Evolutionary conservation across 148 eudicot species (phyloP), one percentile per base, ranked within the genome.

Genomic region (Polygonum maritimum): DNA sequence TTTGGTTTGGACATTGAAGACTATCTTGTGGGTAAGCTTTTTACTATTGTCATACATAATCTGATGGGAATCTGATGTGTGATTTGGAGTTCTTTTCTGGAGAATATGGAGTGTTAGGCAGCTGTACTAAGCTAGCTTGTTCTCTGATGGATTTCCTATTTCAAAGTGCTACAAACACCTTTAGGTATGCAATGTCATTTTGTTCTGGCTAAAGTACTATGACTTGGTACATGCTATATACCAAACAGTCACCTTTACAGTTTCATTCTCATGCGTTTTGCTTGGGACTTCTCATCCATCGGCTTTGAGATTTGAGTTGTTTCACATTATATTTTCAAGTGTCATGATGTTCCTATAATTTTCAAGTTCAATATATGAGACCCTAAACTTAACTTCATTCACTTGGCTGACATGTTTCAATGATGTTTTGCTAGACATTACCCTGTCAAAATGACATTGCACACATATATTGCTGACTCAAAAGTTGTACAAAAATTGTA

Each of bases 1-100:
- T 92, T 95, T 83, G 86, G 98, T 54, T 86, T 95, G 81, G 99
- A 95, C 60, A 75, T 86, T 77, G 99, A 95, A 80, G 99, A 95
- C 82, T 95, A 95, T 85, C 98, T 95, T 71, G 85, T 92, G 45
- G 99, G 99, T 95, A 81, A 90, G 97, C 80, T 31, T 48, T 55
- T 72, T 38, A 63, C 75, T 45, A 0, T 22, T n/a, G 58, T 47
- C 31, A 44, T 62, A 69, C 38, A 18, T 57, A 26, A 13, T 19
- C 8, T 52, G 33, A 22, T 14, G 67, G 36, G 26, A 26, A 26
- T 0, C 0, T 26, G 31, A 26, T 60, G 35, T 22, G 12, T 60
- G 35, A 12, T 21, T 60, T 60, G 35, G 67, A 60, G 14, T 22
- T 14, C 31, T 26, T 33, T 2, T 60, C 8, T 22, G 65, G 65